Conservation (phyloP, 1,139 yeast genomes). For the Kodamaea derodonti region DNA sequence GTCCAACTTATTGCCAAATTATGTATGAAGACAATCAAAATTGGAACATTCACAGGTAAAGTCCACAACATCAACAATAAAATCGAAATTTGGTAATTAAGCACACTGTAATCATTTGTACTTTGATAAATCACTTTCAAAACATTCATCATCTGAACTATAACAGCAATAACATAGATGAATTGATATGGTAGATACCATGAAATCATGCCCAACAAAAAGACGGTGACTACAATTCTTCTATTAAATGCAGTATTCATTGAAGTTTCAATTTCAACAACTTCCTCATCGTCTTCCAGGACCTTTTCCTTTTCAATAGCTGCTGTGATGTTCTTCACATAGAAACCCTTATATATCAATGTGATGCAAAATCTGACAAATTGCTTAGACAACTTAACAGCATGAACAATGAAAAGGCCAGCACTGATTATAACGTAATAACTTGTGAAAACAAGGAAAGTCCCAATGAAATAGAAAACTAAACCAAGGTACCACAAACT, state of each 20-base stretch:
- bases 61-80: conserved; percentile 63
- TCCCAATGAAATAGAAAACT: conserved; percentile 49
- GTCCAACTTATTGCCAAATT: conserved; percentile 67
- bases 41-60: conserved; percentile 65
- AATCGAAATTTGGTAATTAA: conserved; percentile 53
- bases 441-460: conserved; percentile 15
- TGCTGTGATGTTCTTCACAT: background rate
- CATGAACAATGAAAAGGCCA: conserved; percentile 8
- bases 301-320: background rate
- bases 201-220: conserved; percentile 42
- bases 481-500: conserved; percentile 59
- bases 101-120: conserved; percentile 15
- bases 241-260: conserved; percentile 1
- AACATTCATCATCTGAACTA: conserved; percentile 49
- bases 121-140: conserved; percentile 21
- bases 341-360: background rate
- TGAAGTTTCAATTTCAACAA: background rate
- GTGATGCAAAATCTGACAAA: conserved; percentile 1
- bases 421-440: conserved; percentile 11
- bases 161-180: conserved; percentile 57
- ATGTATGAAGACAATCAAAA: conserved; percentile 65
- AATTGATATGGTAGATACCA: conserved; percentile 76
- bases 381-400: conserved; percentile 1
- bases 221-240: conserved; percentile 23
- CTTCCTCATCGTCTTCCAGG: background rate